Evolutionary conservation across 768 basidiomycete species (phyloP), one percentile per base, ranked within the genome.

Genomic region (Collybia nuda): DNA sequence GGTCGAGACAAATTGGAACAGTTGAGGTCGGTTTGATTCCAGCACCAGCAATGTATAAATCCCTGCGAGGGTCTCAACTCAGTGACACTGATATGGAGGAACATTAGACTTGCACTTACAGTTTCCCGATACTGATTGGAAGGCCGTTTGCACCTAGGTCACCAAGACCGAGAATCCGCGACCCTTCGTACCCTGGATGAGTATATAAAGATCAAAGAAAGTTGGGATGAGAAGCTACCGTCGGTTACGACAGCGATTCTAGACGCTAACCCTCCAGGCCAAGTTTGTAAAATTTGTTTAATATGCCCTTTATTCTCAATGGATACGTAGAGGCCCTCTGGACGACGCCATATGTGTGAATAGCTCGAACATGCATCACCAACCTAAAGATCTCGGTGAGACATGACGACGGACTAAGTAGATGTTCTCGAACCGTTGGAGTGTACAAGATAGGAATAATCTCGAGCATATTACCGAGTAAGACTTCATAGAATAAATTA

Each of bases 211-310:
- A 40, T 28, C 24, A n/a, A 22, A 44, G 63, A 23, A 66, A 58
- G 48, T 70, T 32, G 66, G 42, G 66, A 55, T 11, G 32, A n/a
- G n/a, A 40, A 49, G 51, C 37, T 56, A 68, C 88, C 88, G 61
- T 91, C 88, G 5, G 88, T 90, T 48, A 91, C 87, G 52, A 91
- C 88, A 36, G 84, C 77, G 59, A 91, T 89, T 37, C 85, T 78
- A 2, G 80, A 63, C 9, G 70, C 67, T 44, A 68, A 56, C 35
- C 63, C 65, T 36, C 68, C 64, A 19, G 79, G 74, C 79, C 82
- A 85, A 22, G 73, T 67, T 7, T 71, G 64, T 22, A 89, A 72
- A 36, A 87, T 71, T 23, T 81, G 67, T 18, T 77, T 72, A 53
- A 89, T 82, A 43, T 72, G 75, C 8, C 85, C 87, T 61, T 83